Evolutionary conservation across 164 flowering plant species (phyloP), one percentile per base, ranked within the genome.

Genomic region (Platanus orientalis): DNA sequence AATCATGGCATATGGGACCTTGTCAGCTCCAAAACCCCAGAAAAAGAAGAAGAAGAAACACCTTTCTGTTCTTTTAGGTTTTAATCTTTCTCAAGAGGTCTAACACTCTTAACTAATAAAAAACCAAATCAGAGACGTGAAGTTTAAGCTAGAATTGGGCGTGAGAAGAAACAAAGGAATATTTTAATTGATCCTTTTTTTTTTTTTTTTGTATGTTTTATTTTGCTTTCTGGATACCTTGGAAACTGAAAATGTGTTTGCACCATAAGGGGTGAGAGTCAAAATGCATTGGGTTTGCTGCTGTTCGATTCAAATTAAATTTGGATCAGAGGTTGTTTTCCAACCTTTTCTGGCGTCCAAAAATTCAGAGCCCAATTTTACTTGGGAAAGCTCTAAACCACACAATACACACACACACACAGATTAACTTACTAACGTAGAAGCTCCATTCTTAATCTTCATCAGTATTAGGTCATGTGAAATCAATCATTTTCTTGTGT

Each of bases 241-340:
- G 80, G 70, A 61, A 67, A 72, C 71, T 74, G 80, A 64, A 56
- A 54, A 58, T 45, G 48, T 29, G 68, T 24, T 40, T 57, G 74
- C 81, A n/a, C 78, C 81, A 74, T 66, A 61, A 29, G 57, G 60
- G 47, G 64, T 23, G 69, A 65, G 75, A 69, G 79, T 74, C 81
- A 78, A 78, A 77, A 66, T 77, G 80, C 82, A 79, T 81, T 64
- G 84, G 69, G 54, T 60, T 77, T 77, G 86, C 49, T 73, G 90
- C 82, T n/a, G n/a, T n/a, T 55, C 53, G 61, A 47, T 60, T 50
- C 24, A 57, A 66, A 77, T 62, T 68, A 50, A 71, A 55, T 63
- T 67, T 67, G 73, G 68, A 54, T 65, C 62, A 57, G 65, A 21
- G 60, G 72, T 62, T 53, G 69, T 67, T 74, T 73, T 70, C 72